A percentile compares a stretch with the other conserved stretches of the same genome.
Evolutionary conservation across 2,329 filamentous ascomycete genomes (phyloP).

Genomic region (Hymenoscyphus repandus): DNA sequence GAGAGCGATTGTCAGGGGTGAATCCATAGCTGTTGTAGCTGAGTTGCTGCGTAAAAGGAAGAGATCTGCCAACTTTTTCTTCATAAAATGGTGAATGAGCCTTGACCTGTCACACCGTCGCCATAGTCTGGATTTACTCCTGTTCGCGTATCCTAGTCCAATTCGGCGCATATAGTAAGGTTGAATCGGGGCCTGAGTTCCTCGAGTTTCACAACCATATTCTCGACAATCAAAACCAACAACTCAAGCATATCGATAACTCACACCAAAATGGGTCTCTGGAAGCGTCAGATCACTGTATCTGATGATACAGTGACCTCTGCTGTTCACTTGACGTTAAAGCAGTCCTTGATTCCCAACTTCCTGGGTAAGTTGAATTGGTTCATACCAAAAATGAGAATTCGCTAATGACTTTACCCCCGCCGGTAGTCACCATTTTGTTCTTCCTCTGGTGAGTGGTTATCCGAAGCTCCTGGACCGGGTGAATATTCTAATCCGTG

Average conservation of each 20-base stretch:
- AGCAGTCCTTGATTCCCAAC: slow-evolving; percentile 32
- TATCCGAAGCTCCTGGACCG: background rate
- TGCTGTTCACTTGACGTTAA: slow-evolving; percentile 31
- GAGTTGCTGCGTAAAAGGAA: background rate
- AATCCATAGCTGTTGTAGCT: background rate
- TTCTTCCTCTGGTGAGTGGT: slow-evolving; percentile 44
- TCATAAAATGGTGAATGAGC: background rate
- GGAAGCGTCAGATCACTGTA: slow-evolving; percentile 31
- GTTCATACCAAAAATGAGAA: background rate
- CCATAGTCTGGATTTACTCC: too few species aligned
- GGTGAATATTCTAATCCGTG: background rate
- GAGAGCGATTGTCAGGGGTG: background rate
- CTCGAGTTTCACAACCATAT: too few species aligned
- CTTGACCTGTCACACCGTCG: too few species aligned
- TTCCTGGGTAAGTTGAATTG: slow-evolving; percentile 13
- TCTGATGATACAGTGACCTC: slow-evolving; percentile 32
- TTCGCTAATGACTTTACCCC: slow-evolving; percentile 4
- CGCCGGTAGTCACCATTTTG: slow-evolving; percentile 38
- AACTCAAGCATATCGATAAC: background rate
- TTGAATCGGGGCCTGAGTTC: too few species aligned
- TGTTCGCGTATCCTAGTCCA: too few species aligned
- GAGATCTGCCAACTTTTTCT: background rate
- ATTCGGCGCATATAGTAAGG: too few species aligned
- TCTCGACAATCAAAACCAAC: background rate
- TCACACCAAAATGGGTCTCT: slow-evolving; percentile 26